Evolutionary conservation across 2,329 filamentous ascomycete genomes (phyloP).

Genomic region (Neonectria magnoliae): DNA sequence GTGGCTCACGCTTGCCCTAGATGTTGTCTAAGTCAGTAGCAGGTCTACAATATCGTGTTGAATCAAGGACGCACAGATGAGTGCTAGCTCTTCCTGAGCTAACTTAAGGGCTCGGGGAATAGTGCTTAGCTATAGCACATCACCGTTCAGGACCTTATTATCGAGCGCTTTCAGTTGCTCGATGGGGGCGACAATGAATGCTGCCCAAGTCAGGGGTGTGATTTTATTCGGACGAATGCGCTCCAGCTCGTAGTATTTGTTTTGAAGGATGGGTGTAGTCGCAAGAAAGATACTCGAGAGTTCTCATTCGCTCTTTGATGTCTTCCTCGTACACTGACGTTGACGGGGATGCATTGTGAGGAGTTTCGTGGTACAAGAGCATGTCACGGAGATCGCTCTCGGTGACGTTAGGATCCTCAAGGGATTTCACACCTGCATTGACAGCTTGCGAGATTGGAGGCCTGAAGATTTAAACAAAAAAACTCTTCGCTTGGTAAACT

Average conservation of each 20-base stretch:
- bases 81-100: too few relatives aligned
- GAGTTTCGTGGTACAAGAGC: not conserved
- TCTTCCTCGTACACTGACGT: not conserved
- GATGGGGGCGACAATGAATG: not conserved
- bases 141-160: not conserved
- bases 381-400: not conserved
- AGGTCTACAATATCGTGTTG: not conserved
- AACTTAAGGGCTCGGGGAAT: not conserved
- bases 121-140: not conserved
- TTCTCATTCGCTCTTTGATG: not conserved
- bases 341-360: not conserved
- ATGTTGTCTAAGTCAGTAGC: not conserved
- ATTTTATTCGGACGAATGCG: not conserved
- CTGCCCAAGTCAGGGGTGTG: not conserved
- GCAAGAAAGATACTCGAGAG: not conserved
- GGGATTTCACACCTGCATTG: too few relatives aligned
- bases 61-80: not conserved
- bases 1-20: not conserved
- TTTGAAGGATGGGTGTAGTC: not conserved
- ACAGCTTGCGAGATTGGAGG: too few relatives aligned
- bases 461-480: too few relatives aligned
- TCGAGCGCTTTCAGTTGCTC: not conserved
- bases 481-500: too few relatives aligned
- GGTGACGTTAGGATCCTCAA: too few relatives aligned
- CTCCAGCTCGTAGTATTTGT: not conserved